These are phyloP conservation scores for Radiomyces spectabilis DNA, from an alignment of 192 early-diverging fungal species.

Conservation along the genomic window DNA sequence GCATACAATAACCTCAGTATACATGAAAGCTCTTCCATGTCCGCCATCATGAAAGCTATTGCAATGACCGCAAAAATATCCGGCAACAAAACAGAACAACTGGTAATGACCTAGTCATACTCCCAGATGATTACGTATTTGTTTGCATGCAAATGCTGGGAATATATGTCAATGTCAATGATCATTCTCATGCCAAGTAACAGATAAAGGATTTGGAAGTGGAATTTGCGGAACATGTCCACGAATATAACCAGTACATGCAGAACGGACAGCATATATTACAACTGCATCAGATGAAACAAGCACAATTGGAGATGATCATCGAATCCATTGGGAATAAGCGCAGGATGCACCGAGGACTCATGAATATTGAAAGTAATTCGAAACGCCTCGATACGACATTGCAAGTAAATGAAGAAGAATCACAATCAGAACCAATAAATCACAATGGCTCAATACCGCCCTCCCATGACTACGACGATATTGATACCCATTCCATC, in stretches of 20 bases:
- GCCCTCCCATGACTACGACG: not conserved
- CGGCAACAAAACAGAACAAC: not conserved
- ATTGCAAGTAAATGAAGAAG: not conserved
- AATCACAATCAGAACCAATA: not conserved
- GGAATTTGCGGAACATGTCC: conserved; percentile 69
- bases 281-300: conserved; percentile 70
- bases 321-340: conserved; percentile 68
- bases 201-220: conserved; percentile 60
- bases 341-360: no score
- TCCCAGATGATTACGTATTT: not conserved
- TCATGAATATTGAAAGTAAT: no score
- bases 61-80: no score
- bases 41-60: no score
- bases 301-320: conserved; percentile 73
- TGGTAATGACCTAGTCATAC: no score
- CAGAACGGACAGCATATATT: conserved; percentile 74
- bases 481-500: conserved; percentile 4
- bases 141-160: not conserved
- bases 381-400: no score
- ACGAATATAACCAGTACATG: conserved; percentile 81
- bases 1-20: conserved; percentile 90
- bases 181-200: no score
- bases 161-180: no score
- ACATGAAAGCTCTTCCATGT: conserved; percentile 57
- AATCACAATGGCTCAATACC: not conserved